Evolutionary conservation across 2,329 filamentous ascomycete species (phyloP), one percentile per base, ranked within the genome.

Genomic region (Penicillium sp.): DNA sequence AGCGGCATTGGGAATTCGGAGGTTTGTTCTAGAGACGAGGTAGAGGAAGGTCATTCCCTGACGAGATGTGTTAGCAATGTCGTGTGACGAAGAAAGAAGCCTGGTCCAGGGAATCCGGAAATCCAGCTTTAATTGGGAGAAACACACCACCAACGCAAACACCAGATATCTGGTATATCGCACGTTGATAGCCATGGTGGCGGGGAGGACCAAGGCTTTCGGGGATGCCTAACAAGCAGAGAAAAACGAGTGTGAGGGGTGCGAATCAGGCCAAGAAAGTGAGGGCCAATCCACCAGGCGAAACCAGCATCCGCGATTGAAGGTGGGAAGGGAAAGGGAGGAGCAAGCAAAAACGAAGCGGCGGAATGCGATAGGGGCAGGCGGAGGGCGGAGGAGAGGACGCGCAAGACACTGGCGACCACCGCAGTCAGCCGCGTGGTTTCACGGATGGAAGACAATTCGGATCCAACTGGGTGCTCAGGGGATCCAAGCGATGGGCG

Each of bases 91-190:
- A 1, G 13, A 27, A 17, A 7, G 18, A 13, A 32, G 17, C 18
- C 10, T 41, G 5, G n/a, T n/a, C n/a, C n/a, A 18, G n/a, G 27
- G 9, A 21, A 32, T 23, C 12, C 7, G 23, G 15, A 36, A 17
- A 34, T 17, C 18, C 2, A 24, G 23, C n/a, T n/a, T n/a, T n/a
- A n/a, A n/a, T n/a, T n/a, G n/a, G n/a, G n/a, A n/a, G n/a, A 12
- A 18, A 80, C 88, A 69, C 83, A 96, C 92, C 68, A 96, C 87
- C 68, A 91, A 82, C 53, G 91, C 89, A 68, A 96, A 85, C 69
- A 94, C 81, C 71, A 96, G 78, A 69, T 86, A 86, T 63, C 84
- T 82, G 60, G 84, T 67, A 63, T 75, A 75, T 59, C 70, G 66
- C 41, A 62, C 63, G 18, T 55, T 51, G 52, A 59, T 24, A 41